phyloP scores from a whole-genome alignment of 2,329 filamentous ascomycete species.

The Fusarium ramigenum region DNA sequence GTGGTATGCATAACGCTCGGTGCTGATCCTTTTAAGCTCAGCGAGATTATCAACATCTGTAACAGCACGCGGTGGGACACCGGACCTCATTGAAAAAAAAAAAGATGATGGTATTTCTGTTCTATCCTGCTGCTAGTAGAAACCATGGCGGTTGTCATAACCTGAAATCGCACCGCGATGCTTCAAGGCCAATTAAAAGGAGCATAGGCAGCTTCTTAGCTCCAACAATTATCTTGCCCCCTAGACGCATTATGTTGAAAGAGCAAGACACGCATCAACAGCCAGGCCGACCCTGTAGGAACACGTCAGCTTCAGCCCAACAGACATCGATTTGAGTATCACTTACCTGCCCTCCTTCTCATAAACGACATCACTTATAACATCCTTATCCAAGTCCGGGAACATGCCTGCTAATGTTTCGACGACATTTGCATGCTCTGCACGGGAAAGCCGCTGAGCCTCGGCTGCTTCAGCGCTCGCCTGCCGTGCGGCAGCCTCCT shows the following conservation, averaged over 20 bases:
- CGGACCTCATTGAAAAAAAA: neutral
- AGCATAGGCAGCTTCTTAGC: neutral
- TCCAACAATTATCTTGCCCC: neutral
- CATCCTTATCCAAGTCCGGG: constrained; percentile 89
- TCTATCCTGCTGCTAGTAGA: constrained; percentile 15
- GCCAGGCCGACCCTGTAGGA: constrained; percentile 76
- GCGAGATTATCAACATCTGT: neutral
- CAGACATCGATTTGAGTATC: neutral
- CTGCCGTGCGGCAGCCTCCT: constrained; percentile 89
- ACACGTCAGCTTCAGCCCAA: constrained; percentile 1
- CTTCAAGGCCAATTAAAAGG: neutral
- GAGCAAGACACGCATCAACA: constrained; percentile 85
- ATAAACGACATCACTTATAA: constrained; percentile 96
- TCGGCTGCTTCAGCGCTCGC: constrained; percentile 91
- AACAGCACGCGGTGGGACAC: neutral
- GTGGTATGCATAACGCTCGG: neutral
- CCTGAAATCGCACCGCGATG: neutral
- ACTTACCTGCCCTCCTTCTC: constrained; percentile 92
- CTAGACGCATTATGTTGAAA: constrained; percentile 56
- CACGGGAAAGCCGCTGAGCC: constrained; percentile 80
- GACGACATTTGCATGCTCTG: constrained; percentile 90
- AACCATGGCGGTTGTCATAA: constrained; percentile 1
- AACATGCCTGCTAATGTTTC: constrained; percentile 98
- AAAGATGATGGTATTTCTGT: constrained; percentile 26
- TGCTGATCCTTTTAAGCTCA: neutral